phyloP scores from a whole-genome alignment of 768 basidiomycete species.

The Mycena rosella region DNA sequence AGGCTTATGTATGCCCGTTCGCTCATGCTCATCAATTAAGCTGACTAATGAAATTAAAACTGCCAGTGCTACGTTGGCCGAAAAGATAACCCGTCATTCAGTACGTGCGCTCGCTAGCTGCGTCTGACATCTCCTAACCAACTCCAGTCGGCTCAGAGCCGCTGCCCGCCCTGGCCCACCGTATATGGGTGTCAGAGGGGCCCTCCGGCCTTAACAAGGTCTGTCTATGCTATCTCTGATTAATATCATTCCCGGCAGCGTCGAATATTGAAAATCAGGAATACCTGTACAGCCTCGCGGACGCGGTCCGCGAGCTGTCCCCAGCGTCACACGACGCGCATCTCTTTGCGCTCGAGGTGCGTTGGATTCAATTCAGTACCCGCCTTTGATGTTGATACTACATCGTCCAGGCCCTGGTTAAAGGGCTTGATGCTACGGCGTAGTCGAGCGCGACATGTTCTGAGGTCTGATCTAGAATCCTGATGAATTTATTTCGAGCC shows the following conservation, averaged over 20 bases:
- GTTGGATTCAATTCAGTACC: too few relatives aligned
- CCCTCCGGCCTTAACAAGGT: conserved; percentile 95
- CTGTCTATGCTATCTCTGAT: background rate
- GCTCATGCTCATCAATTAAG: too few relatives aligned
- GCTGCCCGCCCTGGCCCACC: conserved; percentile 72
- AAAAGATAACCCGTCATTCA: conserved; percentile 89
- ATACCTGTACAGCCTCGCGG: conserved; percentile 84
- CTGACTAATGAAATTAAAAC: too few relatives aligned
- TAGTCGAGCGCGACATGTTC: too few relatives aligned
- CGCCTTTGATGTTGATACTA: too few relatives aligned
- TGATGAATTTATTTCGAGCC: too few relatives aligned
- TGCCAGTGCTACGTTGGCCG: conserved; percentile 87
- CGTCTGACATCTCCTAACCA: background rate
- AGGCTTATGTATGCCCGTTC: conserved; percentile 74
- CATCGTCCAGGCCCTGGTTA: too few relatives aligned
- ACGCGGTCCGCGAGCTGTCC: conserved; percentile 79
- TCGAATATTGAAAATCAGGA: conserved; percentile 63
- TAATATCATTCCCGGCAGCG: too few relatives aligned
- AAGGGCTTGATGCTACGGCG: too few relatives aligned
- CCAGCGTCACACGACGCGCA: conserved; percentile 83
- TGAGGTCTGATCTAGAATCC: too few relatives aligned
- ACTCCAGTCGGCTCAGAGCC: conserved; percentile 84
- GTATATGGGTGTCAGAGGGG: conserved; percentile 82
- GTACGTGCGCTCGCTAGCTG: conserved; percentile 55
- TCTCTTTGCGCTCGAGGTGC: conserved; percentile 81